These are phyloP conservation scores for Gentiana dahurica DNA, from an alignment of 257 asterid genomes.

Conservation along the genomic window DNA sequence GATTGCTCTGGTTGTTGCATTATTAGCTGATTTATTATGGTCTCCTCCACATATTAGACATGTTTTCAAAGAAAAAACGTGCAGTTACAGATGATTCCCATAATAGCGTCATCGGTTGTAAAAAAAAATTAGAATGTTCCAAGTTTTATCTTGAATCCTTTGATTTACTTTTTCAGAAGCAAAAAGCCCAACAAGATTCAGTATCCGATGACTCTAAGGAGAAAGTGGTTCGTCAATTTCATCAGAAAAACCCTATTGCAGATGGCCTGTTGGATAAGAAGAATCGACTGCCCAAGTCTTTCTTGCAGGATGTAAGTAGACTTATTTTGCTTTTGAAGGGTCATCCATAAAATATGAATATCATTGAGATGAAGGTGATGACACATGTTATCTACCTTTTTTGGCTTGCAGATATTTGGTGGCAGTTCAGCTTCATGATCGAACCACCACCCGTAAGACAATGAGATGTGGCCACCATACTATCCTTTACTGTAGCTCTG, in stretches of 20 bases:
- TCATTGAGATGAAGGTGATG: too few species aligned
- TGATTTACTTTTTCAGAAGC: conserved; percentile 41
- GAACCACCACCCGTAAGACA: too few species aligned
- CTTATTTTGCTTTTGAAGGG: background rate
- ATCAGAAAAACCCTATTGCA: conserved; percentile 51
- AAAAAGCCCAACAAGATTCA: conserved; percentile 36
- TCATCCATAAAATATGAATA: too few species aligned
- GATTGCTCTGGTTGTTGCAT: background rate
- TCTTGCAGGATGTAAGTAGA: conserved; percentile 59
- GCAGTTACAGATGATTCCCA: background rate
- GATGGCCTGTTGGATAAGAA: conserved; percentile 28
- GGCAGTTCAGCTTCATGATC: too few species aligned
- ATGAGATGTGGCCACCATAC: too few species aligned
- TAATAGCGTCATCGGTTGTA: background rate
- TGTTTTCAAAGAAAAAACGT: background rate
- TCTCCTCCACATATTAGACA: background rate
- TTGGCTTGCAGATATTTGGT: too few species aligned
- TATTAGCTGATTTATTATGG: background rate
- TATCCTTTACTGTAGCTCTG: too few species aligned
- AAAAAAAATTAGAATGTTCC: background rate
- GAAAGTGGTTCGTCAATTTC: conserved; percentile 46
- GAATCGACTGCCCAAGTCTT: conserved; percentile 44
- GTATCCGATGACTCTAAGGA: conserved; percentile 5
- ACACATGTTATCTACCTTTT: too few species aligned
- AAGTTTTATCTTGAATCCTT: background rate